A percentile compares a stretch with the other conserved stretches of the same genome.
These are phyloP conservation scores for Aspergillus aculeatus DNA, from an alignment of 2,329 filamentous ascomycete genomes.

Conservation along the genomic window DNA sequence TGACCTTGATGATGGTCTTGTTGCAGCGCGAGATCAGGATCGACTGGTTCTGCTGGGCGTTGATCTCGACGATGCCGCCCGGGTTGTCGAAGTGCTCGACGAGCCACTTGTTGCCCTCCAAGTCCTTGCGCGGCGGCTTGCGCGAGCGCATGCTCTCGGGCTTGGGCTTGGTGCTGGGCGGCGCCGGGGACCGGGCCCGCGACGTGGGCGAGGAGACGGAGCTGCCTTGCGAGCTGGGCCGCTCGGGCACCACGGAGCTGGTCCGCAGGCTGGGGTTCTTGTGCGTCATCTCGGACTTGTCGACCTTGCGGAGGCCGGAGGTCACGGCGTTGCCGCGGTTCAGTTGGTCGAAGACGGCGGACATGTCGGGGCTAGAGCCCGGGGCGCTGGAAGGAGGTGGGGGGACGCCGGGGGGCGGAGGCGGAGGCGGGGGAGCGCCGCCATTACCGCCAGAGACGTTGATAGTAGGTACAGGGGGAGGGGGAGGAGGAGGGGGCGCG, in stretches of 20 bases:
- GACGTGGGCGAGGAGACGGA: conserved; percentile 27
- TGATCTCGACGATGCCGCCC: conserved; percentile 72
- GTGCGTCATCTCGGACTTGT: conserved; percentile 95
- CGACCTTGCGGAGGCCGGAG: conserved; percentile 84
- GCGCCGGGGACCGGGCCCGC: conserved; percentile 80
- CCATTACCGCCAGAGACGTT: conserved; percentile 55
- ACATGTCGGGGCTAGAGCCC: conserved; percentile 61
- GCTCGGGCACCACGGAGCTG: conserved; percentile 64
- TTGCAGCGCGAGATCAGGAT: conserved; percentile 90
- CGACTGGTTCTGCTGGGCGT: conserved; percentile 79
- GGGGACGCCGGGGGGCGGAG: conserved; percentile 65
- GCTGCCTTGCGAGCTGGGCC: conserved; percentile 54
- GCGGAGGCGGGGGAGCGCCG: conserved; percentile 63
- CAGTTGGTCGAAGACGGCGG: conserved; percentile 85
- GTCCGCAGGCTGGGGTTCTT: conserved; percentile 89
- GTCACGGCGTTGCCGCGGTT: conserved; percentile 90
- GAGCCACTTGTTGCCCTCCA: conserved; percentile 90
- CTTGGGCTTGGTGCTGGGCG: conserved; percentile 76
- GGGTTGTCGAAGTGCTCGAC: conserved; percentile 89
- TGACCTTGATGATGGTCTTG: conserved; percentile 84
- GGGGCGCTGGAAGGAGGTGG: conserved; percentile 44
- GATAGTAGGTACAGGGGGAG: conserved; percentile 47
- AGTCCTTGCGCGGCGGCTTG: conserved; percentile 74
- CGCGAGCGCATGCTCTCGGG: conserved; percentile 80
- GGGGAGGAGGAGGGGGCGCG: conserved; percentile 51